A percentile compares a stretch with the other conserved stretches of the same genome.
Conservation (phyloP, 441 rosid genomes). For the Aleurites moluccanus region DNA sequence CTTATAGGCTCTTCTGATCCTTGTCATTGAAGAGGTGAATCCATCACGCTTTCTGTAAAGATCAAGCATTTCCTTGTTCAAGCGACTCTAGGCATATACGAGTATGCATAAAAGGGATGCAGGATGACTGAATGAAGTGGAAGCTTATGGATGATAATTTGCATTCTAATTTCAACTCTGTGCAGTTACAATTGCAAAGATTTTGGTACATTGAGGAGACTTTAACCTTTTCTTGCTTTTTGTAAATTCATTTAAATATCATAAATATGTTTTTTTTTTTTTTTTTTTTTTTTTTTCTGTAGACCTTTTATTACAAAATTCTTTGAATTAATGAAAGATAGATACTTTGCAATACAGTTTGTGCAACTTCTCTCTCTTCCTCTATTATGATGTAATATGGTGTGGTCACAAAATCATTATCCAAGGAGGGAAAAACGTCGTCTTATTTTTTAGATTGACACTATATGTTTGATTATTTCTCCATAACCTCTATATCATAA, state of each 20-base stretch:
- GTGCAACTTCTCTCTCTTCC: neutral
- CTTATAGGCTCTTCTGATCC: slow-evolving; percentile 16
- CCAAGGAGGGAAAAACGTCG: neutral
- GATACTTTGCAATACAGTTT: slow-evolving; percentile 2
- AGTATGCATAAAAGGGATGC: neutral
- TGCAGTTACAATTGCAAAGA: slow-evolving; percentile 25
- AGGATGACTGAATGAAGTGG: neutral
- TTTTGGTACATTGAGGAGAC: slow-evolving; percentile 30
- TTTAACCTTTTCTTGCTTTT: slow-evolving; percentile 25
- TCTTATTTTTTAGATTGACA: neutral
- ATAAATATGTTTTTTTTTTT: slow-evolving; percentile 24
- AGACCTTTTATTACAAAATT: slow-evolving; percentile 23
- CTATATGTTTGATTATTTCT: neutral
- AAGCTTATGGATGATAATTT: slow-evolving; percentile 12
- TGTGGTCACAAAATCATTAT: neutral
- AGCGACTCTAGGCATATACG: neutral
- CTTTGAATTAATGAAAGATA: slow-evolving; percentile 27
- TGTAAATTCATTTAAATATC: slow-evolving; percentile 32
- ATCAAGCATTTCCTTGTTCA: neutral
- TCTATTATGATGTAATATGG: neutral
- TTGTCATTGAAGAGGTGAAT: slow-evolving; percentile 18
- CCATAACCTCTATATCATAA: neutral
- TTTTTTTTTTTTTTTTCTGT: slow-evolving; percentile 20
- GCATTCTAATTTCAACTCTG: slow-evolving; percentile 22
- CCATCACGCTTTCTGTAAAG: slow-evolving; percentile 6